phyloP scores from a whole-genome alignment of 768 basidiomycete species.

The Leucosporidium creatinivorum region DNA sequence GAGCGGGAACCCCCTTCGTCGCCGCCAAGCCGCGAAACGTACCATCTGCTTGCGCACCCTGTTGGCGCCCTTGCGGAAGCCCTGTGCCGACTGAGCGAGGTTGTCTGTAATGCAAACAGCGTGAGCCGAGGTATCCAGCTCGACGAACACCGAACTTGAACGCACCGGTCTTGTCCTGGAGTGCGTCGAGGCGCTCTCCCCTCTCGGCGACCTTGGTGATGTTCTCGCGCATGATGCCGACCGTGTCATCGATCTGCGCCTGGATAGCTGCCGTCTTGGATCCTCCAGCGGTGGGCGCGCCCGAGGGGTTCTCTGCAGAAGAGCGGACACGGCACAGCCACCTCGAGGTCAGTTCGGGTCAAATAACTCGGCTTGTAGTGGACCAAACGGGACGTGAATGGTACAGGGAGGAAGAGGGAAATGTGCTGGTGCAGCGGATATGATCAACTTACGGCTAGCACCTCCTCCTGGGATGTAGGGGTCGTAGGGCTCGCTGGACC shows the following conservation, averaged over 20 bases:
- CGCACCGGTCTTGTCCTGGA: slow-evolving; percentile 97
- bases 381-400: background rate
- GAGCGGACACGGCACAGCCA: slow-evolving; percentile 31
- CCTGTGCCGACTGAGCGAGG: slow-evolving; percentile 96
- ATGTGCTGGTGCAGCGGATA: no score
- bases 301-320: background rate
- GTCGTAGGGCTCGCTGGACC: slow-evolving; percentile 78
- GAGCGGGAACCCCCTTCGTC: no score
- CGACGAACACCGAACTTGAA: slow-evolving; percentile 16
- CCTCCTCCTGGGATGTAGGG: slow-evolving; percentile 81
- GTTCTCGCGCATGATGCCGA: slow-evolving; percentile 96
- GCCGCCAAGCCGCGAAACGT: slow-evolving; percentile 31
- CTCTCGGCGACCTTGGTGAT: slow-evolving; percentile 92
- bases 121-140: background rate
- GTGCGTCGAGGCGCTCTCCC: slow-evolving; percentile 82
- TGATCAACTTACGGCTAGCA: no score
- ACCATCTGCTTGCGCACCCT: slow-evolving; percentile 83
- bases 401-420: slow-evolving; percentile 7
- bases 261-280: slow-evolving; percentile 91
- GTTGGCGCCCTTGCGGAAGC: slow-evolving; percentile 94
- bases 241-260: slow-evolving; percentile 87
- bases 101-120: slow-evolving; percentile 55
- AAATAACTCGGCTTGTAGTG: slow-evolving; percentile 34
- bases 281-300: slow-evolving; percentile 43
- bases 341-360: slow-evolving; percentile 52